phyloP scores from a whole-genome alignment of 805 yeast species.

The Candida boidinii region DNA sequence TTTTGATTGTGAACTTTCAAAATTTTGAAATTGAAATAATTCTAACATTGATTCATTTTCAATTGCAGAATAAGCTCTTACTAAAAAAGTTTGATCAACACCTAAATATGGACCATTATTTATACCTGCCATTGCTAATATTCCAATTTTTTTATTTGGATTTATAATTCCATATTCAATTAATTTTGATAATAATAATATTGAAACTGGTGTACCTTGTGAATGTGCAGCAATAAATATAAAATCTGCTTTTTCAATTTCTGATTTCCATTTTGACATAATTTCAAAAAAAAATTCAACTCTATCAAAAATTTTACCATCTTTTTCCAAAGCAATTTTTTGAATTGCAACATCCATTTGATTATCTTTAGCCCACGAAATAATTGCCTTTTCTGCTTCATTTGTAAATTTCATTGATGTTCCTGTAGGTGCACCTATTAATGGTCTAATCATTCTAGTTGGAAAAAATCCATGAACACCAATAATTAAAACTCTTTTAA shows the following conservation, averaged over 20 bases:
- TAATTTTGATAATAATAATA: conserved; percentile 65
- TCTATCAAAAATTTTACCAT: conserved; percentile 82
- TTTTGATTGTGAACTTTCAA: conserved; percentile 61
- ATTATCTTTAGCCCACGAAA: conserved; percentile 52
- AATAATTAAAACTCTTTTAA: conserved; percentile 64
- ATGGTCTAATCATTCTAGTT: conserved; percentile 69
- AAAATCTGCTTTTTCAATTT: conserved; percentile 54
- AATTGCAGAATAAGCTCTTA: conserved; percentile 83
- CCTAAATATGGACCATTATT: conserved; percentile 94
- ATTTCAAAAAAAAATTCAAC: conserved; percentile 74
- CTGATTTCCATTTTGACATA: conserved; percentile 53
- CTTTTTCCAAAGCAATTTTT: conserved; percentile 88
- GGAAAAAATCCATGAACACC: conserved; percentile 98
- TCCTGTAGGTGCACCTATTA: conserved; percentile 95
- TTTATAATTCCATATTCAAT: conserved; percentile 50
- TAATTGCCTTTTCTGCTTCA: conserved; percentile 77
- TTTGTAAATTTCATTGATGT: conserved; percentile 85
- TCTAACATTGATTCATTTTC: conserved; percentile 84
- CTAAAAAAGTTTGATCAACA: conserved; percentile 70
- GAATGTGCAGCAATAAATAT: conserved; percentile 92
- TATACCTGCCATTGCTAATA: conserved; percentile 93
- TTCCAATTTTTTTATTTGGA: conserved; percentile 44
- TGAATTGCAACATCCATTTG: conserved; percentile 49
- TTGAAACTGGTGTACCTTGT: conserved; percentile 91
- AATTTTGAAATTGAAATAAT: conserved; percentile 79